These are phyloP conservation scores for Cladosporium cucumerinum DNA, from an alignment of 2,329 filamentous ascomycete genomes.

Conservation along the genomic window DNA sequence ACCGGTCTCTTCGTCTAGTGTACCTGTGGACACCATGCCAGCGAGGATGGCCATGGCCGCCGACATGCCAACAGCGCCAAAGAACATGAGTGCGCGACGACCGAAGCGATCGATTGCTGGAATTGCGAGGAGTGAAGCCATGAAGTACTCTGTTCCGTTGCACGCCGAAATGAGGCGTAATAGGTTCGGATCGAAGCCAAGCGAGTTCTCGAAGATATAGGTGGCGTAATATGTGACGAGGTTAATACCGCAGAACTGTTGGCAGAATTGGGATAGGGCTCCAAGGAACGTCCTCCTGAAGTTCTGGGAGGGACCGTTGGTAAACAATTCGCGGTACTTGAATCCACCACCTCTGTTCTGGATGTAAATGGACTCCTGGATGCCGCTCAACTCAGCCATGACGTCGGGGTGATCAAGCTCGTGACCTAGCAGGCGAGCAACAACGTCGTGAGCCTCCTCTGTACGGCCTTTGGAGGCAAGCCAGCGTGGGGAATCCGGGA, in stretches of 20 bases:
- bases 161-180: conserved; percentile 26
- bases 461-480: conserved; percentile 16
- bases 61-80: conserved; percentile 49
- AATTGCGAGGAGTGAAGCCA: conserved; percentile 35
- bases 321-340: conserved; percentile 13
- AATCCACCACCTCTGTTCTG: conserved; percentile 13
- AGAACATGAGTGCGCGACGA: conserved; percentile 64
- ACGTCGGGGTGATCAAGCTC: conserved; percentile 9
- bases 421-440: conserved; percentile 10
- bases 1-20: conserved; percentile 17
- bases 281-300: conserved; percentile 12
- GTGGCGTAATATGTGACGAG: conserved; percentile 18
- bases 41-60: conserved; percentile 26
- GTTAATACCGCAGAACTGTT: conserved; percentile 16
- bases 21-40: conserved; percentile 17
- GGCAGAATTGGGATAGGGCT: conserved; percentile 12
- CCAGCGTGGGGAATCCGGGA: conserved; percentile 20
- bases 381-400: conserved; percentile 6
- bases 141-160: conserved; percentile 28
- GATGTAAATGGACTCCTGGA: conserved; percentile 15
- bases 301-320: conserved; percentile 13
- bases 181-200: conserved; percentile 23
- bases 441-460: conserved; percentile 15
- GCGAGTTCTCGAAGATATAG: conserved; percentile 21
- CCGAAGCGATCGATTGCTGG: conserved; percentile 45